These are phyloP conservation scores for Grigorovia jiainica DNA, from an alignment of 805 yeast genomes.

Conservation along the genomic window DNA sequence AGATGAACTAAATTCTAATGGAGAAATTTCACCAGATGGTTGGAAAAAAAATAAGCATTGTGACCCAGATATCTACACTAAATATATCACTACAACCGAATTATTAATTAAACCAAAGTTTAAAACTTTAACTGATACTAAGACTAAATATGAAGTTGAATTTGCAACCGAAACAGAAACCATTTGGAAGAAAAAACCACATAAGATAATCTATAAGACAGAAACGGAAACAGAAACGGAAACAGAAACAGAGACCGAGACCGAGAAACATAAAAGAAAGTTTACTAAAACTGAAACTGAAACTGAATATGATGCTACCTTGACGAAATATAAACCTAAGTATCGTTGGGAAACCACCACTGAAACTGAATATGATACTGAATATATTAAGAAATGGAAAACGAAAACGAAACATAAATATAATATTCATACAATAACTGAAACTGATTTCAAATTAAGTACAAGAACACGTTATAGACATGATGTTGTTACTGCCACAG, in stretches of 20 bases:
- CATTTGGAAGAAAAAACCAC: conserved; percentile 1
- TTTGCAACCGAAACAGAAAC: conserved; percentile 4
- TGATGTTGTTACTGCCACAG: conserved; percentile 16
- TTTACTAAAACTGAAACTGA: conserved; percentile 8
- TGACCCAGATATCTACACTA: neutral
- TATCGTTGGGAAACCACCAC: conserved; percentile 3
- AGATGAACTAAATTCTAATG: too few relatives aligned
- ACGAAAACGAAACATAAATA: conserved; percentile 23
- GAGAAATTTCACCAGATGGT: conserved; percentile 3
- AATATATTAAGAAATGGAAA: conserved; percentile 8
- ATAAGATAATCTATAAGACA: neutral
- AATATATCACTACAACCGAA: neutral
- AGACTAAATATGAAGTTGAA: neutral
- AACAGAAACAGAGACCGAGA: conserved; percentile 4
- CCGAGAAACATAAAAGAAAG: conserved; percentile 8
- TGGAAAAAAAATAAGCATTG: conserved; percentile 3
- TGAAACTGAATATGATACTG: conserved; percentile 8
- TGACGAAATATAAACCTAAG: conserved; percentile 8
- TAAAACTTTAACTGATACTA: conserved; percentile 5
- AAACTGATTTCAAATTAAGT: conserved; percentile 12
- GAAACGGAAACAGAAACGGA: neutral
- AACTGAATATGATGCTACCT: conserved; percentile 3
- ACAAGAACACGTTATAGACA: conserved; percentile 14
- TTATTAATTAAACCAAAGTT: neutral
- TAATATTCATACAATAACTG: conserved; percentile 22